These are phyloP conservation scores for Talaromyces albobiverticillius DNA, from an alignment of 2,329 filamentous ascomycete species.

Conservation along the genomic window DNA sequence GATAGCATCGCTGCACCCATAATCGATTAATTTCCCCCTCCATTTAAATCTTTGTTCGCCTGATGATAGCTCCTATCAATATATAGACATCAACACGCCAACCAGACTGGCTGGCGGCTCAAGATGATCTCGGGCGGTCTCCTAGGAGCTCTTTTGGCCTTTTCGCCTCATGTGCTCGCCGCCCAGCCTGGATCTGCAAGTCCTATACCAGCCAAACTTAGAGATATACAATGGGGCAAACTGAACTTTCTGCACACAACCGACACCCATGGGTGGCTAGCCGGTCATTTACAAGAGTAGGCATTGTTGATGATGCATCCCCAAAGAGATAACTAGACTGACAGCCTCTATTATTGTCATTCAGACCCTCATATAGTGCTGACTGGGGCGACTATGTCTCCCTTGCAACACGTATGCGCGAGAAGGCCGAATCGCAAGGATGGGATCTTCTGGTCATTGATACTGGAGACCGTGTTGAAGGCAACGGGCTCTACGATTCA, in stretches of 20 bases:
- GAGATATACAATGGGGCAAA: conserved; percentile 85
- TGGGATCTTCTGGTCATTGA: conserved; percentile 90
- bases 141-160: conserved; percentile 19
- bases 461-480: conserved; percentile 89
- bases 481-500: conserved; percentile 90
- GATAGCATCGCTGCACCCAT: too few species aligned
- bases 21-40: background rate
- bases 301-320: conserved; percentile 20
- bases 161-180: conserved; percentile 32
- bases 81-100: background rate
- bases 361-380: conserved; percentile 80
- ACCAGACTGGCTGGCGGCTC: background rate
- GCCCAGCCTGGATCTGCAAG: conserved; percentile 77
- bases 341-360: background rate
- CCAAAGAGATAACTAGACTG: background rate
- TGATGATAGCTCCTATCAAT: background rate
- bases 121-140: conserved; percentile 14
- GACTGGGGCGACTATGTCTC: conserved; percentile 99
- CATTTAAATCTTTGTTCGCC: background rate
- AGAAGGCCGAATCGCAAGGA: conserved; percentile 72
- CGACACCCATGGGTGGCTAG: conserved; percentile 94
- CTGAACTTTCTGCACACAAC: conserved; percentile 97
- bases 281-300: conserved; percentile 86
- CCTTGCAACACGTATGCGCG: conserved; percentile 78
- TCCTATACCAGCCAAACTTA: conserved; percentile 76